Conservation (phyloP, 257 asterid genomes). For the Penstemon barbatus region DNA sequence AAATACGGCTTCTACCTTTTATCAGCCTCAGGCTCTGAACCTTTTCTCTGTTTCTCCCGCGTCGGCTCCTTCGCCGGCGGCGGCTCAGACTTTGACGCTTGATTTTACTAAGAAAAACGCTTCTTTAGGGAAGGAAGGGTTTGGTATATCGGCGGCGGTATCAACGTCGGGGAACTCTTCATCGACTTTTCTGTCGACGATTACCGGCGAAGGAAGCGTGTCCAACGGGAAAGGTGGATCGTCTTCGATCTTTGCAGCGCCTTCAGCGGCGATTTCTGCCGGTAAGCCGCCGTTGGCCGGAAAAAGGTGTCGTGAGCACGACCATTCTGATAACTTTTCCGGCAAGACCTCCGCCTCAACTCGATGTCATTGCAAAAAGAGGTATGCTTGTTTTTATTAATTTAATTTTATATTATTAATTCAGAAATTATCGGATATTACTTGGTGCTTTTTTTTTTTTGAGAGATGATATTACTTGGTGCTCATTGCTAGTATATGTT, state of each 20-base stretch:
- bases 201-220: slow-evolving; percentile 85
- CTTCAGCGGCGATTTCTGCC: slow-evolving; percentile 43
- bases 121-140: slow-evolving; percentile 32
- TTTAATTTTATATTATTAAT: not conserved
- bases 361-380: slow-evolving; percentile 77
- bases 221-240: slow-evolving; percentile 62
- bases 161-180: slow-evolving; percentile 41
- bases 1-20: slow-evolving; percentile 14
- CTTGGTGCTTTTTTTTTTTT: too few species aligned
- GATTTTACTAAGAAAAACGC: slow-evolving; percentile 48
- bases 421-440: too few species aligned
- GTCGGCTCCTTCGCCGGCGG: slow-evolving; percentile 21
- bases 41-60: slow-evolving; percentile 36
- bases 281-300: slow-evolving; percentile 63
- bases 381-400: slow-evolving; percentile 32
- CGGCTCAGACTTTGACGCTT: slow-evolving; percentile 44
- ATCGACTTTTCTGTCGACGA: slow-evolving; percentile 54
- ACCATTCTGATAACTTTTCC: slow-evolving; percentile 49
- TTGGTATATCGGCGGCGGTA: slow-evolving; percentile 37
- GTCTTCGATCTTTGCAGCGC: slow-evolving; percentile 38
- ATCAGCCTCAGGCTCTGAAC: slow-evolving; percentile 36
- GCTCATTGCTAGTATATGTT: too few species aligned
- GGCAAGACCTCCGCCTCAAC: slow-evolving; percentile 54
- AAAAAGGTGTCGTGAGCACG: slow-evolving; percentile 73
- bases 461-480: too few species aligned